A percentile compares a stretch with the other conserved stretches of the same genome.
These are phyloP conservation scores for Fraxinus americana DNA, from an alignment of 257 asterid species.

Conservation along the genomic window DNA sequence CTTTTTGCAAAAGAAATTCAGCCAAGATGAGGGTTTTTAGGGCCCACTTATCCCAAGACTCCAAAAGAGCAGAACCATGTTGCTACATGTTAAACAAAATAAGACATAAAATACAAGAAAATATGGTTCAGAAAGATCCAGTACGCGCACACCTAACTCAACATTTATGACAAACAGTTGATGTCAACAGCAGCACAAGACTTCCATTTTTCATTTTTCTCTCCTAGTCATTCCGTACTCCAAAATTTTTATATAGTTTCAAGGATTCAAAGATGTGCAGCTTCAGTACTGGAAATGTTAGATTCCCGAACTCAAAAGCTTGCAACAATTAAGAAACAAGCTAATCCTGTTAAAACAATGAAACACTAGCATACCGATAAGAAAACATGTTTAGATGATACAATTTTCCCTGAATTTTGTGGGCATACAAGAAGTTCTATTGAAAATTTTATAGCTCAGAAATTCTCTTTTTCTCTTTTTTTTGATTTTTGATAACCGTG, in stretches of 20 bases:
- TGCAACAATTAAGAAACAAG: background rate
- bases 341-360: background rate
- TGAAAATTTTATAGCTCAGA: background rate
- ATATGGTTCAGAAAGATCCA: background rate
- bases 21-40: background rate
- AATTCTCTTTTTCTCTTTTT: background rate
- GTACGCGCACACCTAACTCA: background rate
- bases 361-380: background rate
- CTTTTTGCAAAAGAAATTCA: background rate
- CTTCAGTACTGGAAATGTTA: background rate
- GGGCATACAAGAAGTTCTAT: background rate
- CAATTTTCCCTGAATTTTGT: background rate
- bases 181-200: background rate
- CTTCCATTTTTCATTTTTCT: background rate
- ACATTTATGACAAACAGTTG: background rate
- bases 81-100: background rate
- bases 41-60: background rate
- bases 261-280: background rate
- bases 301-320: background rate
- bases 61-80: background rate
- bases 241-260: background rate
- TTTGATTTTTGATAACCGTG: too few species aligned
- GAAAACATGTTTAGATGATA: background rate
- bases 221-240: background rate
- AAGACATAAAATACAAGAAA: background rate